Base-by-base conservation (phyloP, 805 yeast species). In the Schizosaccharomyces osmophilus region DNA sequence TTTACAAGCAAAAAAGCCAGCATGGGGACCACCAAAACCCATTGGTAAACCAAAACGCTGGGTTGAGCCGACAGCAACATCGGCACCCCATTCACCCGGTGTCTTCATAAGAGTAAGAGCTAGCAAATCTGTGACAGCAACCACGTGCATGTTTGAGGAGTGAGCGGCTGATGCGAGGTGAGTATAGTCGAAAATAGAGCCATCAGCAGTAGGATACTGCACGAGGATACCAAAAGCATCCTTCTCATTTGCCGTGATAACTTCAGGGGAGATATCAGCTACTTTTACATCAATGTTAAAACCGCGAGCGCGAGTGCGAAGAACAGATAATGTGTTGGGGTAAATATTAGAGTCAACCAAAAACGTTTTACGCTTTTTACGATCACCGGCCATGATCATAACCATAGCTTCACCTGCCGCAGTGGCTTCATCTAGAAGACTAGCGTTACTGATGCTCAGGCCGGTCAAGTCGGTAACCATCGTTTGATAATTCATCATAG, bases 11-110 rank as follows among this genome's bases (percentile, higher is more conserved):
- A 93, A 89, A 74, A 87, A 93, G 0, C 95, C 98, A 59, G 98
- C 97, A 72, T 93, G 98, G 3, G 98, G 98, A 24, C 98, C 98
- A 69, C 98, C 98, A 70, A 82, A 93, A 5, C 97, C 98, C 75
- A 90, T 80, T 62, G 98, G 97, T 48, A 90, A 97, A 68, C 98
- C 98, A 67, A 93, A 87, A 72, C 98, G 79, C 77, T 93, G 98
- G 4, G 97, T 79, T 8, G 88, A 81, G 59, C 98, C 98, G 57
- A 93, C 75, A 1, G 84, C 96, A 60, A 93, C 84, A 71, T 93
- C 98, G 55, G 97, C 97, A 62, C 87, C 88, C 68, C 85, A 86
- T 51, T 79, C 77, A 22, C 84, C 75, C 2, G 98, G 98, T 19
- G 97, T 85, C 67, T 83, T 82, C 63, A 90, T 73, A 54, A 93